Evolutionary conservation across 2,329 filamentous ascomycete species (phyloP).

Genomic region (Trichophyton schoenleinii): DNA sequence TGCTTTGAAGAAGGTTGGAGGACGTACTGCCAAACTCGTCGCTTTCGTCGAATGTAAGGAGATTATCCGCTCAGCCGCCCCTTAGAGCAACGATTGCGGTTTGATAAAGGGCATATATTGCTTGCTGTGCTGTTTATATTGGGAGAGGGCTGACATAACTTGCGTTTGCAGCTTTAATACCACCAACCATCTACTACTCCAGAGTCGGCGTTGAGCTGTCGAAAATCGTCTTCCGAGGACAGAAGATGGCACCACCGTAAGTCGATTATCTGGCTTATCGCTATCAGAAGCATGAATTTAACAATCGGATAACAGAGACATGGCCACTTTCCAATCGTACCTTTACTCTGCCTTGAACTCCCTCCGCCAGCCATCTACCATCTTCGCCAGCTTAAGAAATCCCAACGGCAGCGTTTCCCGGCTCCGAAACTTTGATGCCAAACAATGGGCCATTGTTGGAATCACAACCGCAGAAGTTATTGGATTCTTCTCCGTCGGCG

Average conservation of each 20-base stretch:
- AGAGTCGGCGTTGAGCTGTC: slow-evolving; percentile 76
- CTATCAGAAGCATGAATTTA: too few species aligned
- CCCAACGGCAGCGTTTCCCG: slow-evolving; percentile 27
- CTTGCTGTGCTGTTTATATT: slow-evolving; percentile 5
- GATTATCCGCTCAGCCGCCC: background rate
- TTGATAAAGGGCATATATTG: background rate
- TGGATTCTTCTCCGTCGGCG: slow-evolving; percentile 94
- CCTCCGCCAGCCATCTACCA: slow-evolving; percentile 55
- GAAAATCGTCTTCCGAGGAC: slow-evolving; percentile 75
- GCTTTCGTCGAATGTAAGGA: slow-evolving; percentile 72
- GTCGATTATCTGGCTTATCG: slow-evolving; percentile 23
- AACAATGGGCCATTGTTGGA: slow-evolving; percentile 59
- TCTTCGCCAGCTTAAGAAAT: slow-evolving; percentile 30
- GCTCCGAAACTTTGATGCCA: slow-evolving; percentile 56
- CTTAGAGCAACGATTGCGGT: background rate
- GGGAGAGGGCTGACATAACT: background rate
- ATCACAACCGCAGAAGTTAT: slow-evolving; percentile 76
- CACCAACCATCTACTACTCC: slow-evolving; percentile 81
- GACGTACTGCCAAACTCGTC: slow-evolving; percentile 67
- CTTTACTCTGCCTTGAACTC: slow-evolving; percentile 62
- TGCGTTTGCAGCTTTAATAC: slow-evolving; percentile 34
- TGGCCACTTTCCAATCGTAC: slow-evolving; percentile 75
- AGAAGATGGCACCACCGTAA: slow-evolving; percentile 94
- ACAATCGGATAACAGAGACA: slow-evolving; percentile 43
- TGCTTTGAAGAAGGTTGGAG: slow-evolving; percentile 65